Conservation (phyloP, 805 yeast genomes). For the Hanseniaspora valbyensis region DNA sequence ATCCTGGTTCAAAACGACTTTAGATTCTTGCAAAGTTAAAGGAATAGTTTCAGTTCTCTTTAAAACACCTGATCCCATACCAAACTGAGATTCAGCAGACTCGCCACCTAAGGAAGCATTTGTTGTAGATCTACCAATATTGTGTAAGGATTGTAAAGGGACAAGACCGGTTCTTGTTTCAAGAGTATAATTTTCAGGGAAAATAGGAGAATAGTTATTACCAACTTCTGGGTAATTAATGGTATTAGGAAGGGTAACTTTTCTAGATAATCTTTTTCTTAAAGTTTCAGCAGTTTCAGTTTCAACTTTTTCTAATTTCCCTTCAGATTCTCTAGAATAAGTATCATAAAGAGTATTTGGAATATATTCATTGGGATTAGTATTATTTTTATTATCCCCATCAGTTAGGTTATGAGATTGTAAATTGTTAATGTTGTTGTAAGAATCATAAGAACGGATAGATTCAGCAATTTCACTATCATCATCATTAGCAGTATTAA, state of each 20-base stretch:
- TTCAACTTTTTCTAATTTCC: constrained; percentile 4
- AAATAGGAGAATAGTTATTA: constrained; percentile 42
- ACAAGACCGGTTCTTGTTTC: constrained; percentile 86
- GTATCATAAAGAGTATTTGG: constrained; percentile 28
- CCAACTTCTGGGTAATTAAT: constrained; percentile 35
- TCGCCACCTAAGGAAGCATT: not conserved
- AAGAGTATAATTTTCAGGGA: constrained; percentile 85
- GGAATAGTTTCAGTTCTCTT: constrained; percentile 36
- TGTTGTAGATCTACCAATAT: constrained; percentile 42
- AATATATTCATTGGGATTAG: not conserved
- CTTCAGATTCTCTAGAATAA: constrained; percentile 25
- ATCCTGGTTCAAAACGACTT: constrained; percentile 26
- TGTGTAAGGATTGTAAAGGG: constrained; percentile 60
- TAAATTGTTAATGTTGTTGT: constrained; percentile 4
- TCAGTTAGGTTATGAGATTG: constrained; percentile 5
- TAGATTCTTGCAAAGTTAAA: constrained; percentile 6
- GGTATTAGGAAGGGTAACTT: constrained; percentile 44
- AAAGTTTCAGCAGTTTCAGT: constrained; percentile 70
- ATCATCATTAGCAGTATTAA: not conserved
- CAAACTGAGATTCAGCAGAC: constrained; percentile 1
- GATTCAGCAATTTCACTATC: constrained; percentile 9
- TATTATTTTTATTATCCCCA: not conserved
- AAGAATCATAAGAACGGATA: constrained; percentile 18
- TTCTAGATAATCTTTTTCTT: constrained; percentile 49
- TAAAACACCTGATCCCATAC: constrained; percentile 21